These are phyloP conservation scores for Xylaria intraflava DNA, from an alignment of 495 filamentous ascomycete species.

Conservation along the genomic window DNA sequence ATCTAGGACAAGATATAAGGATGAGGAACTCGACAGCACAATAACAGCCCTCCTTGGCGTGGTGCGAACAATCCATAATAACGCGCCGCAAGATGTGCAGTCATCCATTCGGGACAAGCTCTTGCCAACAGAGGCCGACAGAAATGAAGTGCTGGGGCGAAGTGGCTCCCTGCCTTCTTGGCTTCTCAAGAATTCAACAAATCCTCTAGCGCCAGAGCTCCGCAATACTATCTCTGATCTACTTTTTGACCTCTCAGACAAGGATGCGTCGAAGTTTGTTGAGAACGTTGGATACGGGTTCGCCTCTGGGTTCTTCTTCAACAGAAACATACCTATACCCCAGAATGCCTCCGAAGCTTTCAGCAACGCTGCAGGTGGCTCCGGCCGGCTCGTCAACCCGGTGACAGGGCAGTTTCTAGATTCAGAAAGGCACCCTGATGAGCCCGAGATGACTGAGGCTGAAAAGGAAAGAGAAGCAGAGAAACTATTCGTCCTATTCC, in stretches of 20 bases:
- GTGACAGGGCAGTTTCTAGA: constrained; percentile 83
- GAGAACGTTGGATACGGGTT: constrained; percentile 86
- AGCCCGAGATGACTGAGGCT: constrained; percentile 73
- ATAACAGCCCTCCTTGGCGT: constrained; percentile 66
- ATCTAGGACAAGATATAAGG: constrained; percentile 52
- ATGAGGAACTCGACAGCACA: constrained; percentile 60
- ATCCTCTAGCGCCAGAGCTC: constrained; percentile 58
- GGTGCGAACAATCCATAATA: constrained; percentile 62
- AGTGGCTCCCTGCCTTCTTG: constrained; percentile 67
- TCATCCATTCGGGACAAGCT: constrained; percentile 59
- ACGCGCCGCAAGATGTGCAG: constrained; percentile 59
- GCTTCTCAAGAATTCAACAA: constrained; percentile 74
- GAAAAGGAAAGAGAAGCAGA: constrained; percentile 95
- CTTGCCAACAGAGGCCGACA: constrained; percentile 71
- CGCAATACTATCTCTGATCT: constrained; percentile 70
- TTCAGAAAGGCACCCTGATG: constrained; percentile 51
- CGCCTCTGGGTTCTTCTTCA: constrained; percentile 81
- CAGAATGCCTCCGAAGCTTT: constrained; percentile 55
- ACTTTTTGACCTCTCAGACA: constrained; percentile 79
- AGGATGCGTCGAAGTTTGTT: constrained; percentile 63
- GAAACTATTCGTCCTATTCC: constrained; percentile 87
- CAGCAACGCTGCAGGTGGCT: constrained; percentile 26
- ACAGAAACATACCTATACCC: constrained; percentile 71
- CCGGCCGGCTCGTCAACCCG: constrained; percentile 58
- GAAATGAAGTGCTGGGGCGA: constrained; percentile 70